Base-by-base conservation (phyloP, 257 asterid species). In the Scutellaria baicalensis region DNA sequence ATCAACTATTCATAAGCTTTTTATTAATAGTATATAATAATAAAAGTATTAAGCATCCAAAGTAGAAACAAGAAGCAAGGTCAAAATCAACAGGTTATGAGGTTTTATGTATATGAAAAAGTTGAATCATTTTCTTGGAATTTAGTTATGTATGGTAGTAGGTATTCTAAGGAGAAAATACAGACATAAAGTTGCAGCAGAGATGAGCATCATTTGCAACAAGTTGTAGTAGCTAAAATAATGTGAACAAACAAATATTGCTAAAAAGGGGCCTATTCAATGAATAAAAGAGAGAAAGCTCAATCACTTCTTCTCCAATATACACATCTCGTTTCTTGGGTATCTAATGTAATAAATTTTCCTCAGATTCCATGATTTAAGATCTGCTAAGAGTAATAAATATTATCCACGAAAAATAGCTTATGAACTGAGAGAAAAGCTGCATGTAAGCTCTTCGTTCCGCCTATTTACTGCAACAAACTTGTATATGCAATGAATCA, bases 401-500 rank as follows among this genome's bases (percentile, higher is more conserved):
- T 70, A 68, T 64, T 70, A 61, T 59, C 17, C 51, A 51, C 33
- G 6, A 33, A 56, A 20, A 47, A 70, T 42, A 44, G 58, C 45
- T 45, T 66, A 68, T 67, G 43, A 59, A 61, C 52, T 42, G 36
- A 21, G 17, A 59, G 39, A 58, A 57, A 63, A 63, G 67, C 59
- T 60, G 33, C 55, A 42, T 40, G 58, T 27, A 35, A 47, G 27
- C 66, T 71, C 48, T 31, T 21, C 72, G 31, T 68, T 59, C 73
- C 64, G 62, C 6, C 72, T 73, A 69, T 60, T 60, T 67, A 67
- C 68, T 48, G 61, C 33, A 62, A 71, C 55, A 51, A 75, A 71
- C 68, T 70, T 59, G 52, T 64, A 48, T 65, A 44, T 62, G 59
- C 75, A 76, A 21, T 38, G 58, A 50, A 60, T 84, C 80, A 81